Evolutionary conservation across 2,329 filamentous ascomycete genomes (phyloP).

Genomic region (Ascochyta rabiei): DNA sequence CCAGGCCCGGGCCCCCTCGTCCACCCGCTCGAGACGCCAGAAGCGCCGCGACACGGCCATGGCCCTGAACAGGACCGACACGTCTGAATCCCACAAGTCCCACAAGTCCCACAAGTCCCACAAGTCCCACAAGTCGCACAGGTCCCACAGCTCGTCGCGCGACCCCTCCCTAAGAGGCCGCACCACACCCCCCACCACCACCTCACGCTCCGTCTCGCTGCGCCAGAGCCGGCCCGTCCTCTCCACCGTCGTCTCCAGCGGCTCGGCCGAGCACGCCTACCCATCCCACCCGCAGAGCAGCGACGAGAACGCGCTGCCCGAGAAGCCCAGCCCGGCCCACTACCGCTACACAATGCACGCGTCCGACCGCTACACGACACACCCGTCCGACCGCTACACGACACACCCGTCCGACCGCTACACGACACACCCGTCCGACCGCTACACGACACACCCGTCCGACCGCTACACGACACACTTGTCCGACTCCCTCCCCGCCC

Average conservation of each 20-base stretch:
- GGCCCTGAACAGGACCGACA: slow-evolving; percentile 29
- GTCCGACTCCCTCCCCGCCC: slow-evolving; percentile 28
- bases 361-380: slow-evolving; percentile 32
- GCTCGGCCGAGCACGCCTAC: slow-evolving; percentile 24
- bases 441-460: slow-evolving; percentile 31
- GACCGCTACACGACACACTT: slow-evolving; percentile 30
- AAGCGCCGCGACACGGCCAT: slow-evolving; percentile 39
- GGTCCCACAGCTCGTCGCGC: slow-evolving; percentile 30
- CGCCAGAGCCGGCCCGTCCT: slow-evolving; percentile 39
- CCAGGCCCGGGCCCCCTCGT: slow-evolving; percentile 36
- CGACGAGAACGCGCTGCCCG: slow-evolving; percentile 27
- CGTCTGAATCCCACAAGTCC: slow-evolving; percentile 27
- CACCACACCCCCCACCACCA: slow-evolving; percentile 17
- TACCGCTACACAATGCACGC: slow-evolving; percentile 29
- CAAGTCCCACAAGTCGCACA: no score
- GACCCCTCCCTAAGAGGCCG: slow-evolving; percentile 30
- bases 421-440: slow-evolving; percentile 33
- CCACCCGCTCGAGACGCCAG: slow-evolving; percentile 36
- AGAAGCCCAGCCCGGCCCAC: slow-evolving; percentile 19
- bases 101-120: no score
- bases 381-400: slow-evolving; percentile 34
- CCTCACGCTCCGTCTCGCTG: slow-evolving; percentile 30
- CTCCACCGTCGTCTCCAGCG: slow-evolving; percentile 44
- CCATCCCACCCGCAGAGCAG: slow-evolving; percentile 10
- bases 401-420: slow-evolving; percentile 33